A percentile compares a stretch with the other conserved stretches of the same genome.
These are phyloP conservation scores for Serpula lacrymans DNA, from an alignment of 768 basidiomycete species.

Conservation along the genomic window DNA sequence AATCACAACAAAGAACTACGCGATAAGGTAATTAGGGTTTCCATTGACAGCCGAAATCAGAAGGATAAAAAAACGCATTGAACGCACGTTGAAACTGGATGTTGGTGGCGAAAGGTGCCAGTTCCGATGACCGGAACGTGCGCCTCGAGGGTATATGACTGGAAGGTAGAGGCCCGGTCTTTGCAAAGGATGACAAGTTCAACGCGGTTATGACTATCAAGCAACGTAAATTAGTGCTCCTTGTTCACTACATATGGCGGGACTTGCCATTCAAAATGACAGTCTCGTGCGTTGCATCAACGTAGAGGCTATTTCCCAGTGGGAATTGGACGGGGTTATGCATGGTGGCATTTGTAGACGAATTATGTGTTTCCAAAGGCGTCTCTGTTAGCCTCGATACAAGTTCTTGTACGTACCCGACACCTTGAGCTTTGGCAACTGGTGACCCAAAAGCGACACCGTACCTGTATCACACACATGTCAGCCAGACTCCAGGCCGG, in stretches of 20 bases:
- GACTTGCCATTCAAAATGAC: slow-evolving; percentile 69
- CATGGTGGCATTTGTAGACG: slow-evolving; percentile 78
- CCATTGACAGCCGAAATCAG: slow-evolving; percentile 32
- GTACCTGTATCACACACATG: slow-evolving; percentile 35
- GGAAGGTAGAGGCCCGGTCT: slow-evolving; percentile 61
- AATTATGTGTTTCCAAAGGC: slow-evolving; percentile 62
- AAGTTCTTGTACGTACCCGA: slow-evolving; percentile 77
- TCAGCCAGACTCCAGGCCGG: too few relatives aligned
- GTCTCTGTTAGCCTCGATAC: slow-evolving; percentile 77
- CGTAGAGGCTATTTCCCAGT: slow-evolving; percentile 66
- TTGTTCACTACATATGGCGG: too few relatives aligned
- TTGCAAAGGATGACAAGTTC: slow-evolving; percentile 68
- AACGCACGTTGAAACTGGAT: slow-evolving; percentile 79
- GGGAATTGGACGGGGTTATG: slow-evolving; percentile 67
- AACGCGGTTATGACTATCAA: slow-evolving; percentile 69
- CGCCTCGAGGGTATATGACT: slow-evolving; percentile 60
- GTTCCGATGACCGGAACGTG: slow-evolving; percentile 66
- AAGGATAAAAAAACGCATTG: not conserved
- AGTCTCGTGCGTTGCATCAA: slow-evolving; percentile 85
- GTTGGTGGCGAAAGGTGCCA: slow-evolving; percentile 83
- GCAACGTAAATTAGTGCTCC: slow-evolving; percentile 3
- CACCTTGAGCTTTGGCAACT: slow-evolving; percentile 63
- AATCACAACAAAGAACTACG: slow-evolving; percentile 58
- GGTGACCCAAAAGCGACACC: slow-evolving; percentile 75
- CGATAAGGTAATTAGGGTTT: slow-evolving; percentile 23